Percentiles rank a stretch among this genome's conserved stretches.
Evolutionary conservation across 129 eudicot genomes (phyloP).

Genomic region (Lactuca sativa): DNA sequence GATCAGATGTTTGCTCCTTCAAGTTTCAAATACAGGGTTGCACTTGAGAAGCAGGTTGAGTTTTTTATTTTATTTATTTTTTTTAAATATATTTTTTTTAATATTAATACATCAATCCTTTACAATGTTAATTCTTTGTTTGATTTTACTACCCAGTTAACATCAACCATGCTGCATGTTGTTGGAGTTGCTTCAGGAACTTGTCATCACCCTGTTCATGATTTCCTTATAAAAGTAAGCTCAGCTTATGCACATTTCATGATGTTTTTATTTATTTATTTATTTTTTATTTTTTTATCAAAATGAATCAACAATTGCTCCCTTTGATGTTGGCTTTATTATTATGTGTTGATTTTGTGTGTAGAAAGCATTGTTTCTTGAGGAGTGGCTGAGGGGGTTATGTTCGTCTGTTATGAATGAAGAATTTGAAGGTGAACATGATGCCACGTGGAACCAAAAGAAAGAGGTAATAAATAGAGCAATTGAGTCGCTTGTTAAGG

Average conservation of each 20-base stretch:
- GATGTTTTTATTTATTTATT: no score
- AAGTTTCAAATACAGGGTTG: constrained; percentile 75
- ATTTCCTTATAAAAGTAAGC: constrained; percentile 70
- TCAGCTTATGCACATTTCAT: background rate
- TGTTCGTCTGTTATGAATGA: constrained; percentile 56
- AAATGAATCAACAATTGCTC: no score
- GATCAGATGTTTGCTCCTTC: constrained; percentile 71
- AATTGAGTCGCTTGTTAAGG: constrained; percentile 56
- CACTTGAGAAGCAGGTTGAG: constrained; percentile 91
- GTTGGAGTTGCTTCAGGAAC: constrained; percentile 70
- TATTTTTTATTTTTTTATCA: background rate
- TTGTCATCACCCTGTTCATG: constrained; percentile 44
- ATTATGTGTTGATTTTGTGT: background rate
- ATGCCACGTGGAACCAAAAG: constrained; percentile 48
- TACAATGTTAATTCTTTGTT: background rate
- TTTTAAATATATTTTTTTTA: background rate
- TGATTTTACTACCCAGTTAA: constrained; percentile 63
- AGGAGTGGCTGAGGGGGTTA: constrained; percentile 61
- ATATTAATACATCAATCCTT: no score
- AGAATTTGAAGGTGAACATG: constrained; percentile 35
- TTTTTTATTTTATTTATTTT: background rate
- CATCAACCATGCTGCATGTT: constrained; percentile 89
- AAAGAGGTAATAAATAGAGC: constrained; percentile 57
- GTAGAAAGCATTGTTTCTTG: constrained; percentile 78
- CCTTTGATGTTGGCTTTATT: no score